Evolutionary conservation across 2,329 filamentous ascomycete genomes (phyloP), one percentile per base, ranked within the genome.

Genomic region (Beauveria scarabaeidicola): DNA sequence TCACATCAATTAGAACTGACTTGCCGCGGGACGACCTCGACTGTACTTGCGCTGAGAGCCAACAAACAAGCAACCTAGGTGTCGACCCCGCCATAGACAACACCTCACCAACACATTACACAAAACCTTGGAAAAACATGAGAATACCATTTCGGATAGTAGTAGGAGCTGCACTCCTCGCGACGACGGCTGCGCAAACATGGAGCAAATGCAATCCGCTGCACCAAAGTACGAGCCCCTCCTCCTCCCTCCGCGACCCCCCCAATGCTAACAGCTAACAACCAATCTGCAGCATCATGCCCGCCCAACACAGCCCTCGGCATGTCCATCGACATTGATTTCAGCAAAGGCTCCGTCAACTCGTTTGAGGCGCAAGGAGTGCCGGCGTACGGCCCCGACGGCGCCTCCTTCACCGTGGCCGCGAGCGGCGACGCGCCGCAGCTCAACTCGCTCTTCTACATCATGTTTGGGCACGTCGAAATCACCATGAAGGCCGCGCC

Each of bases 391-490:
- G 82, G 80, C 10, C 13, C 55, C 27, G 82, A 92, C 70, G 94
- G 94, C 61, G 92, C 83, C 27, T 83, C 83, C 17, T 95, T 99
- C 72, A 91, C 90, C 27, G 87, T 99, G 56, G 75, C 84, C 56
- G 77, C 86, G 69, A 80, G 86, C 54, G 92, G 93, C 60, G 90
- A 99, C 70, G 84, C 91, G 3, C 94, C 94, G 0, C 88, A 93
- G 72, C 83, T 99, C 62, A 82, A 82, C 64, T 96, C 91, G 62
- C 84, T 94, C 68, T 97, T 96, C 83, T 97, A 97, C 80, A 96
- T 99, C 77, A 97, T 99, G 94, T 99, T 97, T 72, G 94, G 94
- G 65, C 89, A 87, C 64, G 89, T 97, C 69, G 89, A 96, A 65
- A 84, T 92, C 65, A 87, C 84, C 36, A 81, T 97, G 78, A 92